These are phyloP conservation scores for Dissophora ornata DNA, from an alignment of 192 early-diverging fungal species.

Conservation along the genomic window DNA sequence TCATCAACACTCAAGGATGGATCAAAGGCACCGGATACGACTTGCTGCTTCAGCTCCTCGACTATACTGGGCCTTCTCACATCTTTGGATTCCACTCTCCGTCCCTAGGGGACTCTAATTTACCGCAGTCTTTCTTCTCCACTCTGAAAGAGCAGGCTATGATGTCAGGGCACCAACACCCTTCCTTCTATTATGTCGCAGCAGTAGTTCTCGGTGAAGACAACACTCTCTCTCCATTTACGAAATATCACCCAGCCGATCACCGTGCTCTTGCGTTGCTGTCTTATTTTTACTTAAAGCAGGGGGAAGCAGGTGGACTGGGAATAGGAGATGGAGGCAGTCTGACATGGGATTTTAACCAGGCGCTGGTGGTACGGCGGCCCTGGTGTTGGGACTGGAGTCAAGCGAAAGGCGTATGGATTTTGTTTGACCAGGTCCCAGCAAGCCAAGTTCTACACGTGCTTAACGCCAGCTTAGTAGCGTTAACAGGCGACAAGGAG, in stretches of 20 bases:
- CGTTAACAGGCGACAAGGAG: constrained; percentile 69
- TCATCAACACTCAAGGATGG: constrained; percentile 98
- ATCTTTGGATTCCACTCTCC: constrained; percentile 69
- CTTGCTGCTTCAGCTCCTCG: constrained; percentile 76
- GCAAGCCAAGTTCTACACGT: constrained; percentile 82
- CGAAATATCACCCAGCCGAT: constrained; percentile 69
- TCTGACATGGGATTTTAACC: constrained; percentile 65
- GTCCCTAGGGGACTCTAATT: constrained; percentile 47
- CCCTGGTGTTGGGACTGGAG: constrained; percentile 75
- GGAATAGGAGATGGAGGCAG: constrained; percentile 1
- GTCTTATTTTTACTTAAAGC: constrained; percentile 74
- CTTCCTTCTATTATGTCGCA: constrained; percentile 27
- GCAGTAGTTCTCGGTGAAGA: constrained; percentile 23
- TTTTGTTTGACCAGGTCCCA: constrained; percentile 81
- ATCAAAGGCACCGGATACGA: constrained; percentile 90
- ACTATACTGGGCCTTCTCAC: constrained; percentile 71
- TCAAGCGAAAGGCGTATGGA: constrained; percentile 67
- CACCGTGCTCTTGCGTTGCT: constrained; percentile 73
- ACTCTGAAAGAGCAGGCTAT: constrained; percentile 38
- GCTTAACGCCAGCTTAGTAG: constrained; percentile 88
- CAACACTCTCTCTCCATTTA: constrained; percentile 45
- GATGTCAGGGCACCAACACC: constrained; percentile 10
- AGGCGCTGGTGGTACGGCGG: constrained; percentile 61
- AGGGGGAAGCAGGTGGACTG: not conserved
- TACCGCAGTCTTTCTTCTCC: constrained; percentile 60